Conservation (phyloP, 192 early-diverging fungal genomes). For the Backusella macrospora region DNA sequence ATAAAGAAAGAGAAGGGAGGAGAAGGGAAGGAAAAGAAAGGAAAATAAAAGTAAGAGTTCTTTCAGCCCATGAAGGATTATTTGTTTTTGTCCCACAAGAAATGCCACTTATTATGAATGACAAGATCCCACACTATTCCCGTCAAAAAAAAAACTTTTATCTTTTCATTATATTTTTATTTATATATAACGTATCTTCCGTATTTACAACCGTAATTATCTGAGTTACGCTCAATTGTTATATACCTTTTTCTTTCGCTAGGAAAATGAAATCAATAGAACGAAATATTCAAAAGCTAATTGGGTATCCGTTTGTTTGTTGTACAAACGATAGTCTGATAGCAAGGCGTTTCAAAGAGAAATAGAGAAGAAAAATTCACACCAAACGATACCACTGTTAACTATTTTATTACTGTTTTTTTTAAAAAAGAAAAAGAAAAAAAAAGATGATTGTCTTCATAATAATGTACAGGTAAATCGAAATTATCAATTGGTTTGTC, state of each 20-base stretch:
- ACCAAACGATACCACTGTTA: neutral
- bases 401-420: too few species aligned
- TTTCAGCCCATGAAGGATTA: neutral
- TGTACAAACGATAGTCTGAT: neutral
- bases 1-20: too few species aligned
- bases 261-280: neutral
- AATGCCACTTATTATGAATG: neutral
- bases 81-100: conserved; percentile 11
- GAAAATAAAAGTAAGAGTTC: neutral
- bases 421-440: too few species aligned
- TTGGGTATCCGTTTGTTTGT: neutral
- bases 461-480: too few species aligned
- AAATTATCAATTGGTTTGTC: too few species aligned
- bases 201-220: neutral
- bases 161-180: neutral
- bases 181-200: neutral
- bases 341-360: neutral
- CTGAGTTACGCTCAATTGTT: neutral
- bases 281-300: neutral
- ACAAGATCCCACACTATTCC: conserved; percentile 6
- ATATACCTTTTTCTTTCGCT: neutral
- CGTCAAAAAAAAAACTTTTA: neutral
- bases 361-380: neutral
- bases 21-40: neutral
- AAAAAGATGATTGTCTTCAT: too few species aligned